A percentile compares a stretch with the other conserved stretches of the same genome.
These are phyloP conservation scores for Puccinia horiana DNA, from an alignment of 1,284 basidiomycete genomes.

Conservation along the genomic window DNA sequence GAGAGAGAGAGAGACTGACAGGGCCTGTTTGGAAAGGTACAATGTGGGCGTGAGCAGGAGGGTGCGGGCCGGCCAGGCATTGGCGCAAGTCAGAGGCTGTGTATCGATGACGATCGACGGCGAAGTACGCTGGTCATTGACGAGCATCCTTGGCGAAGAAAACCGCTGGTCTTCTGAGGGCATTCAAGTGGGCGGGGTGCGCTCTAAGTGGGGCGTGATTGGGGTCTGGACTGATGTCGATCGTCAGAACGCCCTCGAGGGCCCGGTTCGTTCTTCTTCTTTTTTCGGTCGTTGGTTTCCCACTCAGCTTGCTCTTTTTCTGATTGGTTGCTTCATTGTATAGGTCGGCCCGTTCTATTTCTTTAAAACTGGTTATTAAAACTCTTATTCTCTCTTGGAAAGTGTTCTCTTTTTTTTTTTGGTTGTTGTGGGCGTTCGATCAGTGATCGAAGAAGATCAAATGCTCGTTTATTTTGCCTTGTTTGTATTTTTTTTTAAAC, in stretches of 20 bases:
- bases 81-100: slow-evolving; percentile 21
- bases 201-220: slow-evolving; percentile 36
- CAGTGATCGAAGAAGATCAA: no score
- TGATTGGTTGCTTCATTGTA: neutral
- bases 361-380: slow-evolving; percentile 31
- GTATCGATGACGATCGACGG: slow-evolving; percentile 33
- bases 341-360: slow-evolving; percentile 49
- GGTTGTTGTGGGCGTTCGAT: no score
- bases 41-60: neutral
- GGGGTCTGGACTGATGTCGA: slow-evolving; percentile 42
- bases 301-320: neutral
- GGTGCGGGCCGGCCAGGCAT: neutral
- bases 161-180: slow-evolving; percentile 44
- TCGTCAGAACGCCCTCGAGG: slow-evolving; percentile 5
- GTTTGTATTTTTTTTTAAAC: no score
- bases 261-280: slow-evolving; percentile 13
- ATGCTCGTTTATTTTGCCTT: no score
- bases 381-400: no score
- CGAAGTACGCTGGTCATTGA: slow-evolving; percentile 34
- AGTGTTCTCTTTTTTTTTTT: no score
- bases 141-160: neutral
- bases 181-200: slow-evolving; percentile 41
- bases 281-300: neutral
- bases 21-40: neutral
- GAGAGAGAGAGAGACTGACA: neutral